Evolutionary conservation across 2,329 filamentous ascomycete species (phyloP).

Genomic region (Ophiocordyceps sinensis): DNA sequence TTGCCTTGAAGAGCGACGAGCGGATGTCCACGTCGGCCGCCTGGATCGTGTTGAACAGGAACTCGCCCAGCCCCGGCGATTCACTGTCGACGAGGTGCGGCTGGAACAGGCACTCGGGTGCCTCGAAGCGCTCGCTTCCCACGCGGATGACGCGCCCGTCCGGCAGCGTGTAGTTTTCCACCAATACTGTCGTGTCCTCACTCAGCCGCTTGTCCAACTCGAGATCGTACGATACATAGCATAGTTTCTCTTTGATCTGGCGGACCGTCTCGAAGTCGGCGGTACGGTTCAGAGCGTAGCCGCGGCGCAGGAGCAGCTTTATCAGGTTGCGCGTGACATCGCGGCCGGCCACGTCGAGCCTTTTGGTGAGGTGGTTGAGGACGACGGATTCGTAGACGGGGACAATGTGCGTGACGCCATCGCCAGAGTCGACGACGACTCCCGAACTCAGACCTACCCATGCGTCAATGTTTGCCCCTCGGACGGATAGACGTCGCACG

Average conservation of each 20-base stretch:
- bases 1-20: slow-evolving; percentile 87
- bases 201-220: slow-evolving; percentile 91
- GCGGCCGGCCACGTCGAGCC: slow-evolving; percentile 87
- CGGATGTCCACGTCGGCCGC: slow-evolving; percentile 89
- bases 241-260: slow-evolving; percentile 99
- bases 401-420: slow-evolving; percentile 96
- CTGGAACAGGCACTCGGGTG: slow-evolving; percentile 96
- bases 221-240: slow-evolving; percentile 97
- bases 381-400: slow-evolving; percentile 98
- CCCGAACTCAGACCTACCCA: slow-evolving; percentile 64
- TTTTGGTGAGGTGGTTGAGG: slow-evolving; percentile 86
- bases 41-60: slow-evolving; percentile 98
- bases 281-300: slow-evolving; percentile 93
- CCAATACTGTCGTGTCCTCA: slow-evolving; percentile 92
- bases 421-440: slow-evolving; percentile 97
- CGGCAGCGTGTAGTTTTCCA: slow-evolving; percentile 93
- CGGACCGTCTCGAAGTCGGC: slow-evolving; percentile 98
- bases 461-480: not conserved
- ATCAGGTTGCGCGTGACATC: slow-evolving; percentile 99
- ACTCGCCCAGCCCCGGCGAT: slow-evolving; percentile 90
- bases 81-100: slow-evolving; percentile 96
- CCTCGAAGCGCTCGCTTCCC: slow-evolving; percentile 93
- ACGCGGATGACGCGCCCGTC: slow-evolving; percentile 94
- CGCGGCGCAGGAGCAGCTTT: slow-evolving; percentile 78
- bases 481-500: no score